Evolutionary conservation across 1,139 yeast genomes (phyloP), one percentile per base, ranked within the genome.

Genomic region (Candida mesenterica): DNA sequence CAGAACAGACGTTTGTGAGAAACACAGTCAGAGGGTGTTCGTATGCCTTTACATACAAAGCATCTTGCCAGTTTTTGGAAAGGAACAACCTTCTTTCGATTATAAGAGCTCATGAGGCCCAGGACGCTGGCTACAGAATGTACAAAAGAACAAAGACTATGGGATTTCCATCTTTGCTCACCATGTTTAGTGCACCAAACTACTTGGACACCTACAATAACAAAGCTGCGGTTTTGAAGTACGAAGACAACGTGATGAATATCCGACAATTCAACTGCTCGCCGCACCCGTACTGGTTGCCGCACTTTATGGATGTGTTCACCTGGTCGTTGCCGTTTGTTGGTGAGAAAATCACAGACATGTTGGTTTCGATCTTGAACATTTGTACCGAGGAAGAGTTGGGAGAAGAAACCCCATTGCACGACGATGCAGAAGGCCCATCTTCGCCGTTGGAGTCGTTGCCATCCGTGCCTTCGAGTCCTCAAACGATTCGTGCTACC

Each of bases 301-400:
- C 98, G 3, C 90, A 90, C 59, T 88, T 90, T 52, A 89, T 90
- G 96, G 97, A 92, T 59, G 96, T 90, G 5, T 92, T 92, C 60
- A 85, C 96, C 4, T 92, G 98, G 98, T 87, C 96, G 3, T 68
- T 92, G 42, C 98, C 98, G 5, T 92, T 92, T 68, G 97, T 92
- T 26, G 97, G 97, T n/a, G 97, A 92, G 62, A 79, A 89, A 49
- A 83, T 90, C 40, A 87, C 96, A 13, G 97, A 92, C 55, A 90
- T 92, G 86, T 73, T 92, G 55, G 88, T 89, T 23, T 79, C 95
- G 2, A 86, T 92, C 32, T 73, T 92, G 56, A 90, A 90, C 60
- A 88, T 92, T 39, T 92, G 98, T 65, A 86, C 97, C 1, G 95
- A 89, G 54, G 97, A 92, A 55, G 98, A 92, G 60, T 72, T 92